phyloP scores from a whole-genome alignment of 2,329 filamentous ascomycete species.

The Diplodia intermedia region DNA sequence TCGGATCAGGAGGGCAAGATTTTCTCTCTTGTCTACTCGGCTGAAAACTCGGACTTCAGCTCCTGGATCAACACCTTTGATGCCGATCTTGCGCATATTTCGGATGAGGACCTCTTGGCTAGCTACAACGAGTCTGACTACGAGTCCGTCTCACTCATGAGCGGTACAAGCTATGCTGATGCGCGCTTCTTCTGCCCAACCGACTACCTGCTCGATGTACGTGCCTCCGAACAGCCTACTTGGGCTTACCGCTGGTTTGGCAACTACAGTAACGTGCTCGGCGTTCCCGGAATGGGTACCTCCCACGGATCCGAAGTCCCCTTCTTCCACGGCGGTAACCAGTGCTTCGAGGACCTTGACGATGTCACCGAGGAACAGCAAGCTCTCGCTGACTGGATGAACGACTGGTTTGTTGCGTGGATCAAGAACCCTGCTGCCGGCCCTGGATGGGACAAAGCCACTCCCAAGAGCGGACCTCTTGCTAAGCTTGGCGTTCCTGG shows the following conservation, averaged over 20 bases:
- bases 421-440: slow-evolving; percentile 54
- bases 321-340: slow-evolving; percentile 57
- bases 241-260: slow-evolving; percentile 57
- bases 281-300: slow-evolving; percentile 37
- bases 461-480: slow-evolving; percentile 42
- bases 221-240: slow-evolving; percentile 48
- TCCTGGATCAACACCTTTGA: slow-evolving; percentile 56
- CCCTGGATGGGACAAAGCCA: slow-evolving; percentile 51
- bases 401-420: slow-evolving; percentile 54
- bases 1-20: slow-evolving; percentile 41
- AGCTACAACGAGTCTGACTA: slow-evolving; percentile 50
- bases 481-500: slow-evolving; percentile 48
- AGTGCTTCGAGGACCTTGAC: slow-evolving; percentile 48
- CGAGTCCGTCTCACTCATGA: slow-evolving; percentile 49
- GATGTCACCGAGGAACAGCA: slow-evolving; percentile 50
- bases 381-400: slow-evolving; percentile 51
- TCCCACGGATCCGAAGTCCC: slow-evolving; percentile 53
- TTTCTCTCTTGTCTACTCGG: slow-evolving; percentile 40
- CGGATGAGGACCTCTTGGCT: slow-evolving; percentile 43
- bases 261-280: slow-evolving; percentile 51
- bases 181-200: slow-evolving; percentile 55
- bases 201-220: slow-evolving; percentile 49
- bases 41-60: slow-evolving; percentile 46
- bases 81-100: slow-evolving; percentile 51
- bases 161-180: slow-evolving; percentile 54